Evolutionary conservation across 768 basidiomycete species (phyloP).

Genomic region (Auricularia cornea): DNA sequence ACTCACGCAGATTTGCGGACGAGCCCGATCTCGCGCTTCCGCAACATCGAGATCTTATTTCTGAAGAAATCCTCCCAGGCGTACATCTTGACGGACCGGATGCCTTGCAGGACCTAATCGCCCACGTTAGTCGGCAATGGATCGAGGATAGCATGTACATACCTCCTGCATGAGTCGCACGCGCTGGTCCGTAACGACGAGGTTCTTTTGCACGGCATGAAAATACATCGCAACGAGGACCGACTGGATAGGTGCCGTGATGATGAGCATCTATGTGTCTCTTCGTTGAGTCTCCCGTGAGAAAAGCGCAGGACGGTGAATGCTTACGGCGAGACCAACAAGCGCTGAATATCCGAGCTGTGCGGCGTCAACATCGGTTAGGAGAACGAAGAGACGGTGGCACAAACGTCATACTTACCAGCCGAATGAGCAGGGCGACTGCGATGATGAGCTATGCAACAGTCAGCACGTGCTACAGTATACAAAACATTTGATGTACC

Average conservation of each 20-base stretch:
- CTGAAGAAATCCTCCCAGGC: conserved; percentile 50
- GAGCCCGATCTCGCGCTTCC: conserved; percentile 16
- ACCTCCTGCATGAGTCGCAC: conserved; percentile 58
- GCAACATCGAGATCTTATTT: conserved; percentile 31
- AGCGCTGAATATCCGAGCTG: conserved; percentile 63
- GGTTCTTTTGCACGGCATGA: conserved; percentile 42
- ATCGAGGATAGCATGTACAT: not conserved
- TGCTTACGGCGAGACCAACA: conserved; percentile 43
- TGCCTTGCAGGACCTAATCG: conserved; percentile 50
- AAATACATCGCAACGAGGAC: conserved; percentile 47
- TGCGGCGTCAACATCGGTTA: not conserved
- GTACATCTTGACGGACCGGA: conserved; percentile 57
- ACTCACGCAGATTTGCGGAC: conserved; percentile 23
- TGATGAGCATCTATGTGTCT: conserved; percentile 30
- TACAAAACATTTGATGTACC: not conserved
- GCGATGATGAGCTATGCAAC: conserved; percentile 54
- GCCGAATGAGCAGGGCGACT: conserved; percentile 52
- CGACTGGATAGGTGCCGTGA: conserved; percentile 53
- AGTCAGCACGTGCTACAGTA: conserved; percentile 40
- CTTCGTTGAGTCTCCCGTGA: not conserved
- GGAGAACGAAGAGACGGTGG: not conserved
- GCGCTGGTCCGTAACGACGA: conserved; percentile 58
- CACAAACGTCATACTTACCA: conserved; percentile 27
- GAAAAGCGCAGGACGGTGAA: not conserved
- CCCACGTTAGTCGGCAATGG: not conserved